A percentile compares a stretch with the other conserved stretches of the same genome.
Evolutionary conservation across 2,329 filamentous ascomycete genomes (phyloP).

Genomic region (Colletotrichum sansevieriae): DNA sequence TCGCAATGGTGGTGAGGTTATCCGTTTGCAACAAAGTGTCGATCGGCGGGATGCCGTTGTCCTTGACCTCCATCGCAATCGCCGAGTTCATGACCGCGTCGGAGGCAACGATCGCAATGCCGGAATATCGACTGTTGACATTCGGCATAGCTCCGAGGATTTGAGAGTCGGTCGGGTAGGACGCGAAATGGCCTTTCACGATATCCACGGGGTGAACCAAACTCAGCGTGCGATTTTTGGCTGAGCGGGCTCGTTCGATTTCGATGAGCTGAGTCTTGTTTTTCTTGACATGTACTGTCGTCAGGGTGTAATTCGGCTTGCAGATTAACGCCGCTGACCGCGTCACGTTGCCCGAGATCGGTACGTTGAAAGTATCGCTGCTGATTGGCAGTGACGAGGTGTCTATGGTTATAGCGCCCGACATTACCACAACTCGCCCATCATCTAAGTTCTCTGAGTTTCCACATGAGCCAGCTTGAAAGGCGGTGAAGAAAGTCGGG

Average conservation of each 20-base stretch:
- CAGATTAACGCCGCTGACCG: conserved; percentile 48
- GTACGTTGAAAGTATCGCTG: conserved; percentile 25
- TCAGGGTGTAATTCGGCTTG: conserved; percentile 46
- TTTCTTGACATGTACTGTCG: conserved; percentile 44
- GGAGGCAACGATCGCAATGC: conserved; percentile 46
- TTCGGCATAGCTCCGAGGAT: conserved; percentile 28
- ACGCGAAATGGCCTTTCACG: conserved; percentile 45
- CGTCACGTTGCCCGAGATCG: conserved; percentile 43
- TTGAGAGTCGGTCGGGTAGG: conserved; percentile 41
- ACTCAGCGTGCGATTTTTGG: conserved; percentile 36
- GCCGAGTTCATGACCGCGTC: conserved; percentile 52
- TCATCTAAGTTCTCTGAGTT: conserved; percentile 40
- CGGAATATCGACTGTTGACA: conserved; percentile 43
- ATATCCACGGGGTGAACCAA: conserved; percentile 46
- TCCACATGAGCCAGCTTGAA: conserved; percentile 44
- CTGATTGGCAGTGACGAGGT: conserved; percentile 16
- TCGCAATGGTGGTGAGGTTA: conserved; percentile 46
- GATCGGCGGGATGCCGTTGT: conserved; percentile 42
- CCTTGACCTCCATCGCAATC: conserved; percentile 46
- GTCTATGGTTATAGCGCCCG: conserved; percentile 44
- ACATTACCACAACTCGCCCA: conserved; percentile 46
- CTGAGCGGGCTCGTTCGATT: conserved; percentile 31
- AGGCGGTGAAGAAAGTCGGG: conserved; percentile 43
- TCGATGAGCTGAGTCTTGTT: conserved; percentile 43
- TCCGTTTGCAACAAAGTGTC: conserved; percentile 45